Evolutionary conservation across 2,329 filamentous ascomycete genomes (phyloP).

Genomic region (Claviceps arundinis): DNA sequence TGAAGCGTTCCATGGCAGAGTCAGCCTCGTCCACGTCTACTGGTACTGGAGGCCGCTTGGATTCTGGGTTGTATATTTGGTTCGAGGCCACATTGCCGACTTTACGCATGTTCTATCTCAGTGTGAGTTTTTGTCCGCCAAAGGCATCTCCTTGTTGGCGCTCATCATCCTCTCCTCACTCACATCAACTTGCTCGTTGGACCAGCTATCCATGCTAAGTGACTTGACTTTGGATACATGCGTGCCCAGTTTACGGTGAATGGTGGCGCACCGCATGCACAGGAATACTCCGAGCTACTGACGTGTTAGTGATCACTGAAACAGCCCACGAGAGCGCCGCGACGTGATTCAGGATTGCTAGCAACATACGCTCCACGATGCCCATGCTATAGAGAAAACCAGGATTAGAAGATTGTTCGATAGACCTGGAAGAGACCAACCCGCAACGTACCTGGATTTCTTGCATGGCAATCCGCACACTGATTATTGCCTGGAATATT

Average conservation of each 20-base stretch:
- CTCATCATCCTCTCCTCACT: conserved; percentile 18
- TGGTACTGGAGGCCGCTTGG: conserved; percentile 69
- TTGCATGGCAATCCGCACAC: conserved; percentile 85
- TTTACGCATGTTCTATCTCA: conserved; percentile 73
- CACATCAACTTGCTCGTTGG: conserved; percentile 89
- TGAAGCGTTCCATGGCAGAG: conserved; percentile 88
- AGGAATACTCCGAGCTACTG: conserved; percentile 80
- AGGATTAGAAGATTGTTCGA: conserved; percentile 13
- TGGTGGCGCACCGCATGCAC: conserved; percentile 90
- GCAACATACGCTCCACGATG: conserved; percentile 73
- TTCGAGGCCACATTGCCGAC: conserved; percentile 81
- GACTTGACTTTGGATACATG: conserved; percentile 99
- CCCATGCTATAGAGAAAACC: conserved; percentile 54
- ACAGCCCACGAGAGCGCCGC: background rate
- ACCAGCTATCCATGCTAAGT: conserved; percentile 96
- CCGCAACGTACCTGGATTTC: conserved; percentile 66
- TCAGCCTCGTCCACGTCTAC: conserved; percentile 88
- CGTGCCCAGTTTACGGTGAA: conserved; percentile 93
- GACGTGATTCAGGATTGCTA: background rate
- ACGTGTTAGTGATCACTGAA: conserved; percentile 3
- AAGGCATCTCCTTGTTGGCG: background rate
- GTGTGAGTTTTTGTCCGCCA: background rate
- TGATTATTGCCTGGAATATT: conserved; percentile 74
- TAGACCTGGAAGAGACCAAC: background rate
- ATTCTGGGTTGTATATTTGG: conserved; percentile 76